Conservation (phyloP, 495 filamentous ascomycete genomes). For the Podospora comata region DNA sequence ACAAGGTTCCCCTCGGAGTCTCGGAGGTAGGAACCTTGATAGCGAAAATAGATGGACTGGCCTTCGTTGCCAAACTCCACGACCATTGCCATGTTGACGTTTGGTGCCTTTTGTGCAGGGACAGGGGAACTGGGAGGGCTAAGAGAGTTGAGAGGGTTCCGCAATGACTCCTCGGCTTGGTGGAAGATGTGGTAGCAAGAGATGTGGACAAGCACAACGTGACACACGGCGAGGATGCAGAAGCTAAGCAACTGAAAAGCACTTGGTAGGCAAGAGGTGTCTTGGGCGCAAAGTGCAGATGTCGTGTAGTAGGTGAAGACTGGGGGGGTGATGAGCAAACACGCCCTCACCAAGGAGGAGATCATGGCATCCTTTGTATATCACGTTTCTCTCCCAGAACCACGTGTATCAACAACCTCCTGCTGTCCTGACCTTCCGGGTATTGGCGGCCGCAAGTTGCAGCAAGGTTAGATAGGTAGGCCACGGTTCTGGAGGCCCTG, state of each 20-base stretch:
- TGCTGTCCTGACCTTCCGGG: too few relatives aligned
- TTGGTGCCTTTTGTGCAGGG: background rate
- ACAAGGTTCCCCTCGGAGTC: slow-evolving; percentile 1
- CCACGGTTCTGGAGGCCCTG: too few relatives aligned
- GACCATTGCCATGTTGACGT: slow-evolving; percentile 8
- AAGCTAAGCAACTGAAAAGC: background rate
- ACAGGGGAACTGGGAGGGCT: background rate
- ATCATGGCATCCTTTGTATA: background rate
- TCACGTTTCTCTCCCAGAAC: background rate
- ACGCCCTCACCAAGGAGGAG: background rate
- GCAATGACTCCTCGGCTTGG: background rate
- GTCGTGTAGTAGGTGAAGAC: background rate
- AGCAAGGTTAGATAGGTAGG: background rate
- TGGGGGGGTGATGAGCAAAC: background rate
- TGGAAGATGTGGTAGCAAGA: background rate
- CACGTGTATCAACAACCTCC: too few relatives aligned
- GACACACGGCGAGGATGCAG: background rate
- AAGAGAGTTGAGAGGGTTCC: background rate
- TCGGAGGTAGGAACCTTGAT: slow-evolving; percentile 1
- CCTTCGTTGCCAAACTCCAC: slow-evolving; percentile 23
- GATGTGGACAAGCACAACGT: background rate
- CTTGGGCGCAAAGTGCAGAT: background rate
- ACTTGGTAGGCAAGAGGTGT: background rate
- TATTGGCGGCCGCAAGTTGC: background rate
- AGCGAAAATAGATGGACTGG: slow-evolving; percentile 21